Conservation (phyloP, 2,329 filamentous ascomycete genomes). For the Endoconidiophora polonica region DNA sequence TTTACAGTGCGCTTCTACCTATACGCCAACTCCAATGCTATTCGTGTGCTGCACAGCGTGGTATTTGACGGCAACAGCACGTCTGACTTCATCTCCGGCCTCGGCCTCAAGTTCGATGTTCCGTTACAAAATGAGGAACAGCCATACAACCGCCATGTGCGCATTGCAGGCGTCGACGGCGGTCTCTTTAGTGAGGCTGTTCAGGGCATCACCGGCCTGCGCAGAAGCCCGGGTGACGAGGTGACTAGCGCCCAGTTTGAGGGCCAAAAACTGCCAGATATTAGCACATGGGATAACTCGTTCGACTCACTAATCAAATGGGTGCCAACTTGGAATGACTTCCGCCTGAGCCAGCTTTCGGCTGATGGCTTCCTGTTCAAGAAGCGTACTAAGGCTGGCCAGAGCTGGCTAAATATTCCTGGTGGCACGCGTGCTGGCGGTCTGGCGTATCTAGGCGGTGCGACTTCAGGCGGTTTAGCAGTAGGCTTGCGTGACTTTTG, state of each 20-base stretch:
- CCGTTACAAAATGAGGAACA: constrained; percentile 34
- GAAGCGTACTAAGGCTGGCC: constrained; percentile 41
- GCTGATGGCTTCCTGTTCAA: constrained; percentile 43
- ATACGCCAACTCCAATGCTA: constrained; percentile 37
- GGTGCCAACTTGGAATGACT: constrained; percentile 43
- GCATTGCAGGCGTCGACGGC: constrained; percentile 36
- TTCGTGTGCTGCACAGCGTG: constrained; percentile 38
- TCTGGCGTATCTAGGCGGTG: constrained; percentile 40
- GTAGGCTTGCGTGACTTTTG: constrained; percentile 44
- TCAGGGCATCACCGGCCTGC: constrained; percentile 41
- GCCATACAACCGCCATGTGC: constrained; percentile 38
- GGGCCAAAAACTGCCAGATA: constrained; percentile 27
- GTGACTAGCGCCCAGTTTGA: constrained; percentile 34
- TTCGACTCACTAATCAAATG: constrained; percentile 33
- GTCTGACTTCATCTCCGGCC: constrained; percentile 34
- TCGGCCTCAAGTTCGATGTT: constrained; percentile 39
- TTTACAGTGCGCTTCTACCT: constrained; percentile 38
- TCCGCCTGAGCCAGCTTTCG: constrained; percentile 37
- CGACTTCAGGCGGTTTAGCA: constrained; percentile 39
- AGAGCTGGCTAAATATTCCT: constrained; percentile 40
- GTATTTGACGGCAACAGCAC: constrained; percentile 34
- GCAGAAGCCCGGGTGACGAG: constrained; percentile 33
- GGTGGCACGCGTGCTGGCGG: constrained; percentile 39
- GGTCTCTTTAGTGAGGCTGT: constrained; percentile 41
- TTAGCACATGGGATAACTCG: constrained; percentile 29